Evolutionary conservation across 345 rosid species (phyloP).

Genomic region (Gossypium turneri): DNA sequence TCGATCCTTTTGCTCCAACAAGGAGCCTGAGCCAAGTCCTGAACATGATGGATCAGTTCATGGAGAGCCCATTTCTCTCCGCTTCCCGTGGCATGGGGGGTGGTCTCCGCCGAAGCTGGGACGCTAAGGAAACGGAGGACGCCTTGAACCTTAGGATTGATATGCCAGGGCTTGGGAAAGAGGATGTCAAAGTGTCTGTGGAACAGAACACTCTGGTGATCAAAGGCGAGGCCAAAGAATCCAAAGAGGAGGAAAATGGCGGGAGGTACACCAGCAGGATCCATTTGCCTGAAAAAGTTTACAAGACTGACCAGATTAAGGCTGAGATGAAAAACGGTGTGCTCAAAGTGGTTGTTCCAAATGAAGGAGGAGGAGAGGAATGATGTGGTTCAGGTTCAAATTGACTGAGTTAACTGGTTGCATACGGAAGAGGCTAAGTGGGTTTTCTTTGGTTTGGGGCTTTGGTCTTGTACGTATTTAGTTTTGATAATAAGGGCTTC

Average conservation of each 20-base stretch:
- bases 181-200: conserved; percentile 45
- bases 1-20: conserved; percentile 53
- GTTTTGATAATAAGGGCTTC: background rate
- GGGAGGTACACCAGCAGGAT: conserved; percentile 52
- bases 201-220: conserved; percentile 60
- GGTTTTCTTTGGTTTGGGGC: background rate
- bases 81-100: conserved; percentile 39
- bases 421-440: background rate
- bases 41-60: conserved; percentile 57
- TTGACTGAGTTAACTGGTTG: conserved; percentile 17
- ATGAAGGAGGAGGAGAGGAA: conserved; percentile 53
- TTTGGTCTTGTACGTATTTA: background rate
- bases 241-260: conserved; percentile 30
- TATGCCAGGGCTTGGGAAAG: conserved; percentile 54
- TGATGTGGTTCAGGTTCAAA: conserved; percentile 43
- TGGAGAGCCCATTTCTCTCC: conserved; percentile 47
- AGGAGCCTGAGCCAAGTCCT: conserved; percentile 63
- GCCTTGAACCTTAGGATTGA: conserved; percentile 36
- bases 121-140: conserved; percentile 38
- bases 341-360: conserved; percentile 67
- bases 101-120: conserved; percentile 31
- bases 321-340: conserved; percentile 96
- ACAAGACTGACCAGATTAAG: conserved; percentile 46
- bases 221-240: conserved; percentile 53
- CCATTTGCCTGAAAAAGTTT: conserved; percentile 35